These are phyloP conservation scores for Zea mays DNA, from an alignment of 176 grass and related monocot species.

Conservation along the genomic window Zm-B73-REFERENCE-NAM-5.0 NC_050100.1:82138501-82139000, in stretches of 20 bases:
- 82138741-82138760: conserved; percentile 63
- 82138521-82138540: conserved; percentile 55
- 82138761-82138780: conserved; percentile 56
- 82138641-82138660: conserved; percentile 52
- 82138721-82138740: conserved; percentile 48
- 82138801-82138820: conserved; percentile 70
- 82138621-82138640: conserved; percentile 58
- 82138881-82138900: conserved; percentile 84
- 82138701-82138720: conserved; percentile 55
- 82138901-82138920: conserved; percentile 56
- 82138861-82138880: conserved; percentile 86
- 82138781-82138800: conserved; percentile 70
- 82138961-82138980: conserved; percentile 74
- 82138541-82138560: conserved; percentile 36
- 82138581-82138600: conserved; percentile 54
- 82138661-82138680: conserved; percentile 57
- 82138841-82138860: conserved; percentile 91
- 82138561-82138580: conserved; percentile 38
- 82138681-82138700: conserved; percentile 51
- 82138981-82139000: conserved; percentile 57
- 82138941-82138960: conserved; percentile 63
- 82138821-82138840: conserved; percentile 90
- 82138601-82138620: conserved; percentile 49
- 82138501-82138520: conserved; percentile 51
- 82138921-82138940: conserved; percentile 58